Conservation (phyloP, 108 stramenopile genomes). For the Conticribra weissflogii region DNA sequence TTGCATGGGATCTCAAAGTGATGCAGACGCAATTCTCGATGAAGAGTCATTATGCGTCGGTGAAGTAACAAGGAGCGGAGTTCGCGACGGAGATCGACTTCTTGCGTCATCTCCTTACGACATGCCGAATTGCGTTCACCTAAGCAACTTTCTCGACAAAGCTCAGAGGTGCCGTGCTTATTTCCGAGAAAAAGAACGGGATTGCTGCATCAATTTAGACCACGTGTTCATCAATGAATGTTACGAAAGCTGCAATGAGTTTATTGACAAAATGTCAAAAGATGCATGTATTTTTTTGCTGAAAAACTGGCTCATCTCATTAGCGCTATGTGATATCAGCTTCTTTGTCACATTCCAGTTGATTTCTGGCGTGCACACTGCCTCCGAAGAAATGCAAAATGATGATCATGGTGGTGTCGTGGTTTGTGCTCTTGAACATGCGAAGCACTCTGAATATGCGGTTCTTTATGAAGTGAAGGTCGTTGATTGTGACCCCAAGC, state of each 20-base stretch:
- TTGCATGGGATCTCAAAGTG: constrained; percentile 47
- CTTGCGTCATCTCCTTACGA: constrained; percentile 32
- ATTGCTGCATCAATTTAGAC: not conserved
- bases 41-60: constrained; percentile 2
- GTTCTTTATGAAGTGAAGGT: constrained; percentile 56
- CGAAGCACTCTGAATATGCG: not conserved
- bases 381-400: constrained; percentile 8
- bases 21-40: constrained; percentile 51
- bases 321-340: constrained; percentile 75
- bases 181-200: constrained; percentile 13
- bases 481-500: constrained; percentile 74
- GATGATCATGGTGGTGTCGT: constrained; percentile 19
- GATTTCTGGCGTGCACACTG: constrained; percentile 1
- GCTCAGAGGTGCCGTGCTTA: constrained; percentile 14
- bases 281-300: constrained; percentile 62
- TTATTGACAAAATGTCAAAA: constrained; percentile 35
- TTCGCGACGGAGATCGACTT: not conserved
- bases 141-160: constrained; percentile 18
- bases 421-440: not conserved
- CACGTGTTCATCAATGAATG: constrained; percentile 27
- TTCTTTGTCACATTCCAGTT: constrained; percentile 61
- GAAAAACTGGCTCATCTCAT: constrained; percentile 71
- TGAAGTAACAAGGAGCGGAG: not conserved
- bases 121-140: constrained; percentile 20
- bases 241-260: constrained; percentile 20